phyloP scores from a whole-genome alignment of 331 rosid genomes.

The Acacia pycnantha region DNA sequence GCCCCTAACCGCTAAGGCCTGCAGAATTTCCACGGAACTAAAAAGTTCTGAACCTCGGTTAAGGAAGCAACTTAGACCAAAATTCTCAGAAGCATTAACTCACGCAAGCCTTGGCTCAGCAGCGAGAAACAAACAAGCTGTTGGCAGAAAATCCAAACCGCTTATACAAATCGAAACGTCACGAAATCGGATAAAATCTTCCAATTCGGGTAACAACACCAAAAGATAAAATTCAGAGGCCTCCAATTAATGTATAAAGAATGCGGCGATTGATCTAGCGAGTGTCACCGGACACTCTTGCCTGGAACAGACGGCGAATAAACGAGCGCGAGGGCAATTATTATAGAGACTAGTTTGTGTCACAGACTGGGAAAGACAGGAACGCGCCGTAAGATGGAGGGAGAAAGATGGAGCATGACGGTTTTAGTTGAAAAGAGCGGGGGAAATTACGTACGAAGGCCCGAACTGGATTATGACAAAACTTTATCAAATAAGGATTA shows the following conservation, averaged over 20 bases:
- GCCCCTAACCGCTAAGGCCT: slow-evolving; percentile 24
- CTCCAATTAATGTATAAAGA: not conserved
- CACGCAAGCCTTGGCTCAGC: not conserved
- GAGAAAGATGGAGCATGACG: slow-evolving; percentile 10
- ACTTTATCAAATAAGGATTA: too few relatives aligned
- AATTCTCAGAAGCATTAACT: slow-evolving; percentile 31
- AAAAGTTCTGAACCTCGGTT: not conserved
- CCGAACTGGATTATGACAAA: not conserved
- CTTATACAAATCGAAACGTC: slow-evolving; percentile 21
- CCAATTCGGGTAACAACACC: not conserved
- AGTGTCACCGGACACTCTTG: slow-evolving; percentile 23
- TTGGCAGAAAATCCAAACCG: slow-evolving; percentile 1
- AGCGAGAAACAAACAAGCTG: not conserved
- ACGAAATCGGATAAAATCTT: not conserved
- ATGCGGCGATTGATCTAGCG: slow-evolving; percentile 10
- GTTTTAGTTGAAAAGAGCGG: not conserved
- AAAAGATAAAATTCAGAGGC: not conserved
- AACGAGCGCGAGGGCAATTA: slow-evolving; percentile 3
- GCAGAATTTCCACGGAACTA: not conserved
- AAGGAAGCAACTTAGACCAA: slow-evolving; percentile 1
- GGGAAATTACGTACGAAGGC: not conserved
- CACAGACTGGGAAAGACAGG: not conserved
- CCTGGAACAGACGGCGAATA: slow-evolving; percentile 34
- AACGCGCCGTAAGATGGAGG: slow-evolving; percentile 2
- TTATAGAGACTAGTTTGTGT: not conserved